These are phyloP conservation scores for Dichomitus squalens DNA, from an alignment of 1,284 basidiomycete genomes.

Conservation along the genomic window DNA sequence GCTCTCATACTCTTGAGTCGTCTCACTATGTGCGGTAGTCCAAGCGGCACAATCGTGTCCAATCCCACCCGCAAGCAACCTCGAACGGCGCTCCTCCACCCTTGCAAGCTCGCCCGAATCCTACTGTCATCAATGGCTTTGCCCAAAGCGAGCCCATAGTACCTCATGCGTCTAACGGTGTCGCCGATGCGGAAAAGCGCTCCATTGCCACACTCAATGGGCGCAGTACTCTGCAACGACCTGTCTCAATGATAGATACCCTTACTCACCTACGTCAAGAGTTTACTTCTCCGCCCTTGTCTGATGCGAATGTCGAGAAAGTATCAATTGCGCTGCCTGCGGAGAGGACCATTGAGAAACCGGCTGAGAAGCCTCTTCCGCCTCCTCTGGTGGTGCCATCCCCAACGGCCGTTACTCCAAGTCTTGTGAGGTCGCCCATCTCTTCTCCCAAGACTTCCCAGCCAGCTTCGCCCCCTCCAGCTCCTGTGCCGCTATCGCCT, in stretches of 20 bases:
- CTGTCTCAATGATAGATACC: slow-evolving; percentile 26
- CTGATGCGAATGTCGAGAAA: background rate
- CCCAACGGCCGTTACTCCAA: slow-evolving; percentile 2
- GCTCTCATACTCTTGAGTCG: background rate
- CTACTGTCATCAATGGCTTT: slow-evolving; percentile 23
- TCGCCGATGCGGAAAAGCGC: slow-evolving; percentile 21
- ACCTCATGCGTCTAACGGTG: slow-evolving; percentile 15
- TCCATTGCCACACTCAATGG: slow-evolving; percentile 17
- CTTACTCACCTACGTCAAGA: slow-evolving; percentile 14
- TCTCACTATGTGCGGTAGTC: slow-evolving; percentile 44
- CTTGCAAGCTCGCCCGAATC: slow-evolving; percentile 20
- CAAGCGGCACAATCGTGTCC: slow-evolving; percentile 66
- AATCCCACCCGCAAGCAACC: slow-evolving; percentile 42
- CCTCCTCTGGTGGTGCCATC: slow-evolving; percentile 9
- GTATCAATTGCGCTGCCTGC: background rate
- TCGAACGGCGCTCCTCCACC: slow-evolving; percentile 37
- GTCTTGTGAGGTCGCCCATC: background rate
- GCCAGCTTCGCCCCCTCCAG: slow-evolving; percentile 2
- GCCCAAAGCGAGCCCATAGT: slow-evolving; percentile 25
- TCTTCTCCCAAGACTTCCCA: background rate
- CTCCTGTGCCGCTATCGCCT: slow-evolving; percentile 4
- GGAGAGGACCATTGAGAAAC: background rate
- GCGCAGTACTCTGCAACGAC: slow-evolving; percentile 14
- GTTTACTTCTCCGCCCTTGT: background rate
- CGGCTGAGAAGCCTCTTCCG: slow-evolving; percentile 11